Percentiles rank a stretch among this genome's conserved stretches.
Conservation (phyloP, 306 rosid genomes). For the Vigna nakashimae region DNA sequence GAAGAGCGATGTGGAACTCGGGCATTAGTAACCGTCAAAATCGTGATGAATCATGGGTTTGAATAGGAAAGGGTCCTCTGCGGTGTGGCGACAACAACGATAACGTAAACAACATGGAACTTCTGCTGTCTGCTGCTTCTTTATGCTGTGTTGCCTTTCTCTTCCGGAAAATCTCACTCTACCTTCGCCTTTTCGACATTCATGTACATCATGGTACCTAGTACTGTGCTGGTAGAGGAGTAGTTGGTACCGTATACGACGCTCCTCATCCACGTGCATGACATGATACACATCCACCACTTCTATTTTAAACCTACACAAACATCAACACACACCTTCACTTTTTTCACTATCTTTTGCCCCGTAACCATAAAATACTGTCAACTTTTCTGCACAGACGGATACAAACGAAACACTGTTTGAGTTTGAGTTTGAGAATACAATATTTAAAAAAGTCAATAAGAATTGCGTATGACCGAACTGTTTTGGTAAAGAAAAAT, state of each 20-base stretch:
- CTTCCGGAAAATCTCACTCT: constrained; percentile 22
- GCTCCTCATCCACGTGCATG: constrained; percentile 38
- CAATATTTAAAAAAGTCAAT: too few species aligned
- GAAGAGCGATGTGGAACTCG: constrained; percentile 31
- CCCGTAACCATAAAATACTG: too few species aligned
- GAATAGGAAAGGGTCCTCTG: constrained; percentile 37
- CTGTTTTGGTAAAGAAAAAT: not conserved
- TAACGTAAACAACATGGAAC: constrained; percentile 46
- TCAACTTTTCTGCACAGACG: too few species aligned
- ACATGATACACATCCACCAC: constrained; percentile 5
- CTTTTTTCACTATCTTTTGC: not conserved
- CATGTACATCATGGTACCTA: constrained; percentile 3
- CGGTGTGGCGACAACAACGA: constrained; percentile 39
- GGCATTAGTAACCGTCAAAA: constrained; percentile 33
- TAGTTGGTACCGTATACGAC: constrained; percentile 32
- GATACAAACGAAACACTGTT: too few species aligned
- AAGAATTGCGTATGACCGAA: not conserved
- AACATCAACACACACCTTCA: not conserved
- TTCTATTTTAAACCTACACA: constrained; percentile 9
- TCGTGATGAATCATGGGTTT: constrained; percentile 36
- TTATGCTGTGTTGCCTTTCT: not conserved
- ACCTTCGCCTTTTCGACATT: constrained; percentile 29
- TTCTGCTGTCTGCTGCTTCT: not conserved
- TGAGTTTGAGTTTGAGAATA: too few species aligned
- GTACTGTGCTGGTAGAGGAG: not conserved